Base-by-base conservation (phyloP, 306 rosid genomes). In the Ziziphus jujuba region DNA sequence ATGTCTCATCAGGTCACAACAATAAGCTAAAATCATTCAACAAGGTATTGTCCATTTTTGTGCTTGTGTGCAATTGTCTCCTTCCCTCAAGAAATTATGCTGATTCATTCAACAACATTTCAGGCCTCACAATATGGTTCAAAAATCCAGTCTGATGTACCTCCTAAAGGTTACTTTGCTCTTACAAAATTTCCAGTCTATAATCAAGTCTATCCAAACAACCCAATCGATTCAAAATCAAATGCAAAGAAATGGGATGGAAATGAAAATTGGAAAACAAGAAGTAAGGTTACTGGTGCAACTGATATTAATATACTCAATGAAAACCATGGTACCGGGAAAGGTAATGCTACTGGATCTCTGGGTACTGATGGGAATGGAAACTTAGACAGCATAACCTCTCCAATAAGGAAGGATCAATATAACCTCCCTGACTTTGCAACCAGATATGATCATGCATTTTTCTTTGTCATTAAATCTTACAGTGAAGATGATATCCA, bases 401-500 rank as follows among this genome's bases (percentile, higher is more conserved):
- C 77, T 71, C 15, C 53, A 19, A 50, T 82, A 65, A 71, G 56
- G 81, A 78, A 58, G 70, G 95, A 85, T 72, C 85, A 83, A 33
- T 90, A 81, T 77, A 87, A 90, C 72, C 82, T 85, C 55, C 87
- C 85, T 7, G 95, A 87, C 74, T 90, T 90, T 73, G 83, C 78
- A 5, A 81, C 91, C 66, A 87, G 80, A 65, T 87, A 90, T 45
- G 85, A 87, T 52, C 85, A 75, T 70, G 97, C 88, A 13, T 72
- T 73, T 55, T 90, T 90, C 84, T 90, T 84, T 66, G 87, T 90
- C 47, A 90, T 90, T 75, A 90, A 90, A 63, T 90, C 97, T 22
- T 87, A 90, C 79, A 90, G 97, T 22, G 97, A 90, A 77, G 97
- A 87, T 55, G 95, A 90, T 82, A 56, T 90, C 56, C 97, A 90